Conservation (phyloP, 2,329 filamentous ascomycete genomes). For the Hypoxylon sp. region DNA sequence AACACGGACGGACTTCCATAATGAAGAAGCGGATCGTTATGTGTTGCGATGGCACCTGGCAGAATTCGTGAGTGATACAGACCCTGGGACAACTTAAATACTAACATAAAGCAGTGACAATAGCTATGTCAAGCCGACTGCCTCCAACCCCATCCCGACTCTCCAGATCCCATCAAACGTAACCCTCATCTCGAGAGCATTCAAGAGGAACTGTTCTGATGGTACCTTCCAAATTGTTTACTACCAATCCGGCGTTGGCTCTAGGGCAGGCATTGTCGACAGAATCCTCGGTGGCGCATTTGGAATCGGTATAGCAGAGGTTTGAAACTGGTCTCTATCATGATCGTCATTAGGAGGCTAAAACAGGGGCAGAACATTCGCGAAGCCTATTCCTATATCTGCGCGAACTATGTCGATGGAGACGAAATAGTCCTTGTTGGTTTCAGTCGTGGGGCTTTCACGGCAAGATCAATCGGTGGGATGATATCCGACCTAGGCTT, state of each 20-base stretch:
- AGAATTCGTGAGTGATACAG: constrained; percentile 59
- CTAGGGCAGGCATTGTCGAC: constrained; percentile 65
- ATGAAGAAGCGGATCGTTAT: constrained; percentile 64
- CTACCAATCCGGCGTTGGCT: constrained; percentile 74
- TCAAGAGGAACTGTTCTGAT: constrained; percentile 66
- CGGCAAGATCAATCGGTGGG: constrained; percentile 68
- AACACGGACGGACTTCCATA: not conserved
- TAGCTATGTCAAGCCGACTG: constrained; percentile 60
- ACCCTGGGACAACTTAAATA: not conserved
- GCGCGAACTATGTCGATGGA: constrained; percentile 71
- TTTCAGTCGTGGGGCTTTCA: constrained; percentile 72
- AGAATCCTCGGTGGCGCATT: constrained; percentile 69
- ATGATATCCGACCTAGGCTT: constrained; percentile 67
- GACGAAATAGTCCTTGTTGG: constrained; percentile 71
- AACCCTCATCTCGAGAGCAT: constrained; percentile 71
- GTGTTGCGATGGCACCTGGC: constrained; percentile 70
- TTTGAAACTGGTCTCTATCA: constrained; percentile 45
- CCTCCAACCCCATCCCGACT: constrained; percentile 57
- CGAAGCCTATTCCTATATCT: constrained; percentile 74
- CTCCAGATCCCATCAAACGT: constrained; percentile 71
- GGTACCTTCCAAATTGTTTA: constrained; percentile 71
- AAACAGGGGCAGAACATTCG: constrained; percentile 62
- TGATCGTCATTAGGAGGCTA: constrained; percentile 18
- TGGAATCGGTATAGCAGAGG: constrained; percentile 68
- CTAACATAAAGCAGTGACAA: constrained; percentile 57